Conservation (phyloP, 1,284 basidiomycete genomes). For the Irpex sp. region DNA sequence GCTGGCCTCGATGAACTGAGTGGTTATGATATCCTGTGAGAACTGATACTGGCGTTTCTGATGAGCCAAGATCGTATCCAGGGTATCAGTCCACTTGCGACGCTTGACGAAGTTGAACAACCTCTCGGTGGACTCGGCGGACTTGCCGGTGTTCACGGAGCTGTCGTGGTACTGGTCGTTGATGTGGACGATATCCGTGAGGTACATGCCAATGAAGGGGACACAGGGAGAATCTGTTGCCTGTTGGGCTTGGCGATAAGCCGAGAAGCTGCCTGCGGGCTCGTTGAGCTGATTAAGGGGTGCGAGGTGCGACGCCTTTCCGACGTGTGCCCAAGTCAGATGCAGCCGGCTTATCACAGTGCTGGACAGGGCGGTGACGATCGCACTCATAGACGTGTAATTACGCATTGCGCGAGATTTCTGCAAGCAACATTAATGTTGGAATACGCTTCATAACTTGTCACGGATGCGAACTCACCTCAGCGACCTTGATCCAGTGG, state of each 20-base stretch:
- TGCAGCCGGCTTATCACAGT: slow-evolving; percentile 53
- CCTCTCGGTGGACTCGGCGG: slow-evolving; percentile 14
- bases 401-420: slow-evolving; percentile 66
- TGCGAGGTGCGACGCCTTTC: slow-evolving; percentile 46
- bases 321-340: slow-evolving; percentile 67
- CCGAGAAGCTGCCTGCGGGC: slow-evolving; percentile 53
- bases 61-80: slow-evolving; percentile 54
- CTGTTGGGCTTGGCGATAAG: slow-evolving; percentile 49
- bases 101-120: slow-evolving; percentile 52
- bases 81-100: slow-evolving; percentile 52
- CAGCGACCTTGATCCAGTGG: slow-evolving; percentile 73
- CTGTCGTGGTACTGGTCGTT: slow-evolving; percentile 48
- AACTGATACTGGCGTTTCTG: slow-evolving; percentile 53
- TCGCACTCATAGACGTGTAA: slow-evolving; percentile 63
- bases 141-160: slow-evolving; percentile 19
- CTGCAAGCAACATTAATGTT: slow-evolving; percentile 29
- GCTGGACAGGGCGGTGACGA: slow-evolving; percentile 60
- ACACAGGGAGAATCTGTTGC: slow-evolving; percentile 58
- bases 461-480: slow-evolving; percentile 41
- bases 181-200: slow-evolving; percentile 57
- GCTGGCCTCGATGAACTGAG: slow-evolving; percentile 44
- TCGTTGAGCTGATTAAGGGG: slow-evolving; percentile 52
- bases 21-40: slow-evolving; percentile 42
- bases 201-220: slow-evolving; percentile 61
- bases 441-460: not conserved